phyloP scores from a whole-genome alignment of 169 alveolate genomes.

The Cryptosporidium tyzzeri region DNA sequence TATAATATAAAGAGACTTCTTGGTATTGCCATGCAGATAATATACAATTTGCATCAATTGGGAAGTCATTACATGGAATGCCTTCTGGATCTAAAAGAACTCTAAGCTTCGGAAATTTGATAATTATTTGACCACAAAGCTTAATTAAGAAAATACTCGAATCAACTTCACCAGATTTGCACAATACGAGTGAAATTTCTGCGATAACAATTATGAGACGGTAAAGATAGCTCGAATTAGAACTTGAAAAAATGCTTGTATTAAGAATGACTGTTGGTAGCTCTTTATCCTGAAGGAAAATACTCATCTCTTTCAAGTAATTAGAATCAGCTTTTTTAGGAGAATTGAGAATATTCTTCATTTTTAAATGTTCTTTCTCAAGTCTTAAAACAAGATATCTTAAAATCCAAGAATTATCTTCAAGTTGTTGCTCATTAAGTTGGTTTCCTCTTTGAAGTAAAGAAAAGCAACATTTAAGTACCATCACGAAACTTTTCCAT shows the following conservation, averaged over 20 bases:
- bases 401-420: conserved; percentile 61
- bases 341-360: conserved; percentile 1
- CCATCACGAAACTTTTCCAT: not conserved
- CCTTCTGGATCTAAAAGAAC: conserved; percentile 71
- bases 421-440: conserved; percentile 44
- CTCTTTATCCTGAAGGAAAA: conserved; percentile 1
- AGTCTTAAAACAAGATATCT: conserved; percentile 33
- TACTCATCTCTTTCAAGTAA: conserved; percentile 5
- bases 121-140: conserved; percentile 39
- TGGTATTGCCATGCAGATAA: conserved; percentile 44
- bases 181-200: conserved; percentile 21
- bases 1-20: conserved; percentile 35
- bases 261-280: conserved; percentile 1
- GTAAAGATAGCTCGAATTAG: conserved; percentile 51
- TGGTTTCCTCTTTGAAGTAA: conserved; percentile 36
- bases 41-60: conserved; percentile 25
- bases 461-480: conserved; percentile 52
- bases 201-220: conserved; percentile 19
- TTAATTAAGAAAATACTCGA: conserved; percentile 17
- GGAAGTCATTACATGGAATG: conserved; percentile 61
- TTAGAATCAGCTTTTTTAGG: not conserved
- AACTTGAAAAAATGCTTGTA: conserved; percentile 32
- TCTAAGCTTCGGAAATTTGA: conserved; percentile 56
- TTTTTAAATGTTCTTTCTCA: conserved; percentile 10
- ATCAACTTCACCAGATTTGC: not conserved